phyloP scores from a whole-genome alignment of 768 basidiomycete species.

The Mycena filopes region DNA sequence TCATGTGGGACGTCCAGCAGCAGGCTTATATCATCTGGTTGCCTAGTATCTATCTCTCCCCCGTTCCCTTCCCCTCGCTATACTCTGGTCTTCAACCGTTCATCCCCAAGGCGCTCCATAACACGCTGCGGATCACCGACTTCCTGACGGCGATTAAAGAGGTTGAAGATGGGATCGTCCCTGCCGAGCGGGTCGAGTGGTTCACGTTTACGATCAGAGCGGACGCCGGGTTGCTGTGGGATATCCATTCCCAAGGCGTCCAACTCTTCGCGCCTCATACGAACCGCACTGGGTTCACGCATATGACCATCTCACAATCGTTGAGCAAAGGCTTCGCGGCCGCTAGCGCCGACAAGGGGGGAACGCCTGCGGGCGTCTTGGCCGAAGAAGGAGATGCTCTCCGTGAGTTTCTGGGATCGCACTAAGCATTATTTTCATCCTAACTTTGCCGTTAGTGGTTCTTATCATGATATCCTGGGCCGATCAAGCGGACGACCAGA shows the following conservation, averaged over 20 bases:
- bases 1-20: constrained; percentile 25
- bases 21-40: constrained; percentile 32
- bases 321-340: constrained; percentile 21
- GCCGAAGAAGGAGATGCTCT: constrained; percentile 29
- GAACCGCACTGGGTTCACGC: constrained; percentile 26
- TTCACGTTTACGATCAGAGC: constrained; percentile 30
- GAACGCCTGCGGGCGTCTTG: constrained; percentile 30
- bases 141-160: constrained; percentile 28
- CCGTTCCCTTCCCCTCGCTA: constrained; percentile 26
- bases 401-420: constrained; percentile 17
- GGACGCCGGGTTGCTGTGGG: constrained; percentile 28
- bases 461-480: constrained; percentile 29
- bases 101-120: constrained; percentile 18
- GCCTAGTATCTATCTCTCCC: constrained; percentile 29
- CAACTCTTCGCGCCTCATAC: constrained; percentile 27
- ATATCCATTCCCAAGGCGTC: constrained; percentile 26
- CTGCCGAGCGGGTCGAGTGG: constrained; percentile 24
- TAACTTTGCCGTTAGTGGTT: too few species aligned
- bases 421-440: too few species aligned
- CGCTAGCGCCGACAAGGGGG: constrained; percentile 18
- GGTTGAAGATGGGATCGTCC: constrained; percentile 22
- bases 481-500: constrained; percentile 29
- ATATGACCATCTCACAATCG: constrained; percentile 24
- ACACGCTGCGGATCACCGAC: constrained; percentile 30
- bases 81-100: constrained; percentile 21